Base-by-base conservation (phyloP, 768 basidiomycete genomes). In the Brasilioporus rufonigricans region DNA sequence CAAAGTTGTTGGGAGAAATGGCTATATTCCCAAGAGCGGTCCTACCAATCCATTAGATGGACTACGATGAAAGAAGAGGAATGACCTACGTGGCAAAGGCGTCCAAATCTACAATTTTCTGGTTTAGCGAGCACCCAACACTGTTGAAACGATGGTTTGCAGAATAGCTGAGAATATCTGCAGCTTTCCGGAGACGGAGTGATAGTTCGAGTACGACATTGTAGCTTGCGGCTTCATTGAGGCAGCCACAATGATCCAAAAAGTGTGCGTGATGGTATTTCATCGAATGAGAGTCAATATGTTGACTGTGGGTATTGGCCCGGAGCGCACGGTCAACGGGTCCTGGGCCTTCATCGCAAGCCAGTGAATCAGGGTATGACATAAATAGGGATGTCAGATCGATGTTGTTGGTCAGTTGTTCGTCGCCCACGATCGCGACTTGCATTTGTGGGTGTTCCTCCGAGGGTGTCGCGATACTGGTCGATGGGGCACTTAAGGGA, bases 151-250 rank as follows among this genome's bases (percentile, higher is more conserved):
- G 60, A 48, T 80, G 79, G 35, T 68, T 70, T 19, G 77, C 61
- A 16, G 79, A 80, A 38, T 74, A 79, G 12, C 76, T 72, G 38
- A 87, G 77, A 36, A 80, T 71, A 49, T 83, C 76, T n/a, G 80
- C 77, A 12, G 83, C 84, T 60, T 78, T 82, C 23, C 84, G 77
- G 21, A 88, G 76, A 48, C 83, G 76, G 27, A 86, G 70, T 2
- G 84, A 86, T n/a, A 88, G 72, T 60, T 88, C 85, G 12, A 87
- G 76, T 21, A 85, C 73, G n/a, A 77, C 78, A 51, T 72, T 80
- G 62, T 87, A 86, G 60, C 72, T 79, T 19, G 73, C 61, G 10
- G 75, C 61, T 55, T 86, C 85, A 50, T 77, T 73, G 26, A 86
- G 72, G 62, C 85, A 87, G 5, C 78, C 80, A 57, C 85, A 87